A percentile compares a stretch with the other conserved stretches of the same genome.
phyloP scores from a whole-genome alignment of 2,329 filamentous ascomycete genomes.

The Alternaria sp. region DNA sequence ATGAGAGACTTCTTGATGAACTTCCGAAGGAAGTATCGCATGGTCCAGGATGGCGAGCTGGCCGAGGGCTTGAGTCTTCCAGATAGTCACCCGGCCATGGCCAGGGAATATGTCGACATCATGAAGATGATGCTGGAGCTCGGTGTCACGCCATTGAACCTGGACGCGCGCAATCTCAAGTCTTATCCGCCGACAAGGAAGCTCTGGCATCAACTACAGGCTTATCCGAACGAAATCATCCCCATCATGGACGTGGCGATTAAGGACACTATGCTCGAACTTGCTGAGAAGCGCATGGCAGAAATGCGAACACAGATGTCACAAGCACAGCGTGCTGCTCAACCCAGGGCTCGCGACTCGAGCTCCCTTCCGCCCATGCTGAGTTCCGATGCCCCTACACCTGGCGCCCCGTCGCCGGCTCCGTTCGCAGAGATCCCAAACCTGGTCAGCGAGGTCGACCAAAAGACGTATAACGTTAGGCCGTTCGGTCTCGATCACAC shows the following conservation, averaged over 20 bases:
- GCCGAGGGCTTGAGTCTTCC: conserved; percentile 72
- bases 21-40: conserved; percentile 90
- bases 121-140: conserved; percentile 90
- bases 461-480: conserved; percentile 81
- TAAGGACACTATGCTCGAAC: conserved; percentile 90
- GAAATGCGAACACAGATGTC: conserved; percentile 64
- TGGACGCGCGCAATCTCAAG: conserved; percentile 89
- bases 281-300: conserved; percentile 80
- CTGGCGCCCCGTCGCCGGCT: conserved; percentile 41
- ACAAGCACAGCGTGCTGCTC: conserved; percentile 60
- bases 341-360: conserved; percentile 52
- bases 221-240: conserved; percentile 94
- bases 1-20: conserved; percentile 94
- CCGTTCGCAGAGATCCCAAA: conserved; percentile 66
- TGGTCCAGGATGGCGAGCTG: conserved; percentile 85
- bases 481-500: conserved; percentile 87
- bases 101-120: conserved; percentile 82
- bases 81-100: conserved; percentile 71
- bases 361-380: conserved; percentile 80
- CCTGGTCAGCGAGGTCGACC: conserved; percentile 75
- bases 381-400: conserved; percentile 74
- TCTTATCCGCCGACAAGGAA: conserved; percentile 91
- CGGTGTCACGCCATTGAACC: conserved; percentile 81
- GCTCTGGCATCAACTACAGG: conserved; percentile 92
- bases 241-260: conserved; percentile 94